Evolutionary conservation across 306 rosid genomes (phyloP).

Genomic region (Malus sieversii): DNA sequence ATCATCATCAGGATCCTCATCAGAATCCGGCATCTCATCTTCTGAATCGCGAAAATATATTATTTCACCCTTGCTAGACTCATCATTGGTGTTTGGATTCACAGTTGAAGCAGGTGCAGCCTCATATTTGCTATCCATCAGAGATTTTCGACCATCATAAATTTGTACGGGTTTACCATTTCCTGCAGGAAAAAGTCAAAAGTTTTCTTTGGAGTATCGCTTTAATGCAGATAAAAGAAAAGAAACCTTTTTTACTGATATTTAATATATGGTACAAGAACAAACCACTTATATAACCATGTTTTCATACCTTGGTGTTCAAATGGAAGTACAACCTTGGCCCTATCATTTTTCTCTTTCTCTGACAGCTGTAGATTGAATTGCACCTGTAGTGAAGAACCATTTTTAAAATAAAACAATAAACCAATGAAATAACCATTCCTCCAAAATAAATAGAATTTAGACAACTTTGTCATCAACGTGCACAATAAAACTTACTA

Average conservation of each 20-base stretch:
- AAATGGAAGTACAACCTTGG: slow-evolving; percentile 87
- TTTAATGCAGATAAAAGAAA: background rate
- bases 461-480: background rate
- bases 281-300: background rate
- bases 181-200: slow-evolving; percentile 35
- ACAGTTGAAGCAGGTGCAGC: slow-evolving; percentile 22
- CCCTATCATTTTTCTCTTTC: slow-evolving; percentile 82
- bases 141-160: slow-evolving; percentile 81
- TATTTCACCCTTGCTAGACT: slow-evolving; percentile 71
- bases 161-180: slow-evolving; percentile 71
- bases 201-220: background rate
- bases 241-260: background rate
- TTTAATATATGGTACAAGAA: background rate
- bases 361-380: slow-evolving; percentile 84
- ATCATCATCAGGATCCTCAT: slow-evolving; percentile 98
- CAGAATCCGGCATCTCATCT: slow-evolving; percentile 97
- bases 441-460: background rate
- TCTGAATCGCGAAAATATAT: slow-evolving; percentile 86
- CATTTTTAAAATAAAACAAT: background rate
- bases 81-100: slow-evolving; percentile 26
- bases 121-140: slow-evolving; percentile 33
- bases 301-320: slow-evolving; percentile 77
- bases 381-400: slow-evolving; percentile 51
- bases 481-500: background rate
- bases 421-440: background rate